These are phyloP conservation scores for Dothidotthia symphoricarpi DNA, from an alignment of 2,329 filamentous ascomycete genomes.

Conservation along the genomic window DNA sequence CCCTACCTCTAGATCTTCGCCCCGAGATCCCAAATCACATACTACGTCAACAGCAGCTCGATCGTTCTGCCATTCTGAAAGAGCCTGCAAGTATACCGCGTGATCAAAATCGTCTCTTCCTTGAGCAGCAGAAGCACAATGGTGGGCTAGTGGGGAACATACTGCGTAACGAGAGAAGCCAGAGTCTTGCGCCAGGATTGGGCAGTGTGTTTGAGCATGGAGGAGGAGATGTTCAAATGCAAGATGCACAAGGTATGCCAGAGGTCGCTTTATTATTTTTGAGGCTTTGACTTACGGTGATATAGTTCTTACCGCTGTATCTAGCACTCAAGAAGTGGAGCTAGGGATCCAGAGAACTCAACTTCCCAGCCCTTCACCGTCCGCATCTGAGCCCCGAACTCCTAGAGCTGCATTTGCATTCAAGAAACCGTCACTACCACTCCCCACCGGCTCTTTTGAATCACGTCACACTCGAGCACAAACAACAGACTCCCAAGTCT, in stretches of 20 bases:
- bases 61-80: background rate
- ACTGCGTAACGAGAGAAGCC: background rate
- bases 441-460: conserved; percentile 5
- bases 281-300: background rate
- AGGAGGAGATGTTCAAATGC: background rate
- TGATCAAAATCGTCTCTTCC: background rate
- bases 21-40: background rate
- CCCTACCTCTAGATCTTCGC: background rate
- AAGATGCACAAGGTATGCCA: background rate
- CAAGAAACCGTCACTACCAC: conserved; percentile 10
- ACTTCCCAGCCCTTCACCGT: conserved; percentile 1
- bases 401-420: background rate
- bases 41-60: conserved; percentile 3
- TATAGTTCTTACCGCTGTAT: background rate
- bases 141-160: conserved; percentile 1
- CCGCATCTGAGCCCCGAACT: background rate
- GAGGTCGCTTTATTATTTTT: background rate
- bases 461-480: conserved; percentile 2
- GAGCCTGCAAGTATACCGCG: background rate
- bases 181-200: background rate
- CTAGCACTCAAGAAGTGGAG: background rate
- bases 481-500: conserved; percentile 3
- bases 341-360: background rate
- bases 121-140: conserved; percentile 4
- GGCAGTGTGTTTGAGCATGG: background rate